Conservation (phyloP, 2,329 filamentous ascomycete species). For the Monosporascus sp. region DNA sequence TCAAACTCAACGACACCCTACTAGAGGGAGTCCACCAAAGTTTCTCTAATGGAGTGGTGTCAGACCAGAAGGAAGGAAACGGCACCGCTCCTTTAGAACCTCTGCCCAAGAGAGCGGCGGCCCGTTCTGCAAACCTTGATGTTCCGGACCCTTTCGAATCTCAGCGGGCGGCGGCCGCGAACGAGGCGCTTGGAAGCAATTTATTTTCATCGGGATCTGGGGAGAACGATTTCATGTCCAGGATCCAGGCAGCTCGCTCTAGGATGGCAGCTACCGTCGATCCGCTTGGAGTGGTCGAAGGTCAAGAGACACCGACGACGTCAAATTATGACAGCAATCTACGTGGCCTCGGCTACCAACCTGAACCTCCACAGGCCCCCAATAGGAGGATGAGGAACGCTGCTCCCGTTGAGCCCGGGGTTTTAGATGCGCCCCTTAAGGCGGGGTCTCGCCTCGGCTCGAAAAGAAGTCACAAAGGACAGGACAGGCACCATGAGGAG, state of each 20-base stretch:
- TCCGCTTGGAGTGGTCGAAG: slow-evolving; percentile 39
- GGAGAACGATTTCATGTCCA: slow-evolving; percentile 52
- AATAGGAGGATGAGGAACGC: slow-evolving; percentile 48
- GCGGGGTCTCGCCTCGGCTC: slow-evolving; percentile 53
- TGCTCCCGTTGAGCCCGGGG: slow-evolving; percentile 45
- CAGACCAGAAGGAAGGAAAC: slow-evolving; percentile 33
- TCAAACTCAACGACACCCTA: slow-evolving; percentile 61
- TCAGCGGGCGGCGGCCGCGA: slow-evolving; percentile 34
- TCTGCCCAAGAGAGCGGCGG: slow-evolving; percentile 35
- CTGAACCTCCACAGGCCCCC: slow-evolving; percentile 49
- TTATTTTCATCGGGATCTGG: slow-evolving; percentile 36
- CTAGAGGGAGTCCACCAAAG: slow-evolving; percentile 42
- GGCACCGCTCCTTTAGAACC: slow-evolving; percentile 33
- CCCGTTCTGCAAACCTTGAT: slow-evolving; percentile 33
- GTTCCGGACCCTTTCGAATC: slow-evolving; percentile 48
- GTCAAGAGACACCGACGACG: slow-evolving; percentile 58
- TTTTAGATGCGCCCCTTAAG: slow-evolving; percentile 56
- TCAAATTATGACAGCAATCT: slow-evolving; percentile 35
- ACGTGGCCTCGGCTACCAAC: slow-evolving; percentile 24
- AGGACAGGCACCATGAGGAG: slow-evolving; percentile 36
- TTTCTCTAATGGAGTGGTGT: slow-evolving; percentile 20
- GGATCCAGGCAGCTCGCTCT: slow-evolving; percentile 47
- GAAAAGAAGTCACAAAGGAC: slow-evolving; percentile 30
- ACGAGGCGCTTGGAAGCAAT: slow-evolving; percentile 35
- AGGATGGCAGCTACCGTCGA: slow-evolving; percentile 36